phyloP scores from a whole-genome alignment of 2,329 filamentous ascomycete species.

The Fusarium humuli region DNA sequence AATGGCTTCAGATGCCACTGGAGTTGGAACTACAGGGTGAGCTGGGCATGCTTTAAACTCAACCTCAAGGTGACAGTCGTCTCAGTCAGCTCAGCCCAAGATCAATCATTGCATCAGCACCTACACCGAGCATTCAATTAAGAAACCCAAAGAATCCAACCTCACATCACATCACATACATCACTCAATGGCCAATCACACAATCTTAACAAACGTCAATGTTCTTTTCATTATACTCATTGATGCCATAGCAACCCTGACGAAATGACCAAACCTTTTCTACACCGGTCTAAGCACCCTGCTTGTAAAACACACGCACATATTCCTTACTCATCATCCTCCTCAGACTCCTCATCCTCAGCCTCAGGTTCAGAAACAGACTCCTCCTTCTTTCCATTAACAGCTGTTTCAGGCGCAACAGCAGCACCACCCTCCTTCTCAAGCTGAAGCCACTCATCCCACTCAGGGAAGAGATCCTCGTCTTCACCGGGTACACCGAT shows the following conservation, averaged over 20 bases:
- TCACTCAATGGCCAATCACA: no score
- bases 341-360: slow-evolving; percentile 44
- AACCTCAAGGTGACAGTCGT: background rate
- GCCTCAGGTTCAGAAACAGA: slow-evolving; percentile 36
- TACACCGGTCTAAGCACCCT: slow-evolving; percentile 47
- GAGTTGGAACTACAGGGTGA: no score
- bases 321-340: slow-evolving; percentile 42
- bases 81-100: no score
- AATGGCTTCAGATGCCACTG: no score
- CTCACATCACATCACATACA: background rate
- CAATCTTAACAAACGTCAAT: slow-evolving; percentile 15
- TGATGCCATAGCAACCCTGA: slow-evolving; percentile 48
- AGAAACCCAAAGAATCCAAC: background rate
- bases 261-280: slow-evolving; percentile 48
- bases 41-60: background rate
- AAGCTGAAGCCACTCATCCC: slow-evolving; percentile 88
- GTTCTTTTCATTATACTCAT: slow-evolving; percentile 49
- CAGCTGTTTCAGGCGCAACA: slow-evolving; percentile 11
- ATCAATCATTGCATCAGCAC: background rate
- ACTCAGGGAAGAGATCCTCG: slow-evolving; percentile 93
- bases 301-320: slow-evolving; percentile 31
- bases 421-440: slow-evolving; percentile 75
- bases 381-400: slow-evolving; percentile 42
- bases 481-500: slow-evolving; percentile 86
- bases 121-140: background rate